These are phyloP conservation scores for Cladosporium cucumerinum DNA, from an alignment of 2,329 filamentous ascomycete species.

Conservation along the genomic window DNA sequence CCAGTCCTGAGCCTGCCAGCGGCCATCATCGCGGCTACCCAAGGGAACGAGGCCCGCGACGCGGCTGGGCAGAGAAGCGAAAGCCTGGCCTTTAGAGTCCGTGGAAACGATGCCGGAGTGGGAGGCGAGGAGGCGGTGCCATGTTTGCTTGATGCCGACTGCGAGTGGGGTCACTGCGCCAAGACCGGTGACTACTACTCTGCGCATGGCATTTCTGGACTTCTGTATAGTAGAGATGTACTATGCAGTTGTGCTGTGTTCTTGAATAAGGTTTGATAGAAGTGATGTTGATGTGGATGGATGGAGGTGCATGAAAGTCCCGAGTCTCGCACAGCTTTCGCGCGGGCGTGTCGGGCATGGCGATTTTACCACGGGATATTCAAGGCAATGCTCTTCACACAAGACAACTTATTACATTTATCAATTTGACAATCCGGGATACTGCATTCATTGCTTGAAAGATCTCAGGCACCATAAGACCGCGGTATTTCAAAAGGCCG, in stretches of 20 bases:
- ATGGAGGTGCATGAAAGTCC: background rate
- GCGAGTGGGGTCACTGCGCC: conserved; percentile 45
- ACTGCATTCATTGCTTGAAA: no score
- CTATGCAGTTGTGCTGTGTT: background rate
- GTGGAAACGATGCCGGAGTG: conserved; percentile 78
- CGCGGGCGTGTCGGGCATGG: background rate
- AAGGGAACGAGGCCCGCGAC: conserved; percentile 78
- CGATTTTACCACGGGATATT: background rate
- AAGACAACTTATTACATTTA: background rate
- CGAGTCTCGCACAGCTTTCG: background rate
- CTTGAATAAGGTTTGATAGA: background rate
- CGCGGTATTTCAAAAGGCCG: no score
- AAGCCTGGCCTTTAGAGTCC: conserved; percentile 58
- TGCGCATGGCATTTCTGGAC: conserved; percentile 44
- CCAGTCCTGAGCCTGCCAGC: conserved; percentile 49
- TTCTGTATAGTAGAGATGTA: conserved; percentile 9
- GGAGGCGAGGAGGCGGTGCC: conserved; percentile 75
- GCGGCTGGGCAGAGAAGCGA: conserved; percentile 73
- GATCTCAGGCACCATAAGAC: no score
- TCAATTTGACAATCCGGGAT: no score
- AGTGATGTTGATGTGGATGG: background rate
- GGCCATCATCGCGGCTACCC: conserved; percentile 43
- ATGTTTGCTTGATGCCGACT: conserved; percentile 61
- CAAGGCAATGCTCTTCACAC: background rate
- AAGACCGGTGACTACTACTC: conserved; percentile 50